Evolutionary conservation across 2,329 filamentous ascomycete species (phyloP), one percentile per base, ranked within the genome.

Genomic region (Eurotiales sp.): DNA sequence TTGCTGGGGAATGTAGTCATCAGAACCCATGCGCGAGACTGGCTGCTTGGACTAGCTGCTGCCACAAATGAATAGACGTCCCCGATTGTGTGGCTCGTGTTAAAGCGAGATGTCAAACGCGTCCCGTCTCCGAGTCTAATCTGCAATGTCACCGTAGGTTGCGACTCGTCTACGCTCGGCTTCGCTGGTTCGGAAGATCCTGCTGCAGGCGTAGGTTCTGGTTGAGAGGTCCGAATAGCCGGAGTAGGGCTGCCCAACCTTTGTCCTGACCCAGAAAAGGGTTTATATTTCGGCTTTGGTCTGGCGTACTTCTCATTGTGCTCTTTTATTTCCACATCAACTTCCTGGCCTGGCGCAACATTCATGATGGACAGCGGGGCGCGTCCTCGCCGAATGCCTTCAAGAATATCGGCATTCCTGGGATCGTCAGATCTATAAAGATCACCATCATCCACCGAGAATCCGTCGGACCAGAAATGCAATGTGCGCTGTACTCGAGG

Each of bases 1-100:
- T 79, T 83, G 52, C 75, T 83, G 0, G 83, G 83, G 63, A 86
- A 85, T 0, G 82, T 85, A 4, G 82, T 85, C 78, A 84, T 83
- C 53, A 86, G 67, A 3, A 78, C 80, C 69, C 80, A 86, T 3
- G 72, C 58, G 29, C 83, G 74, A 55, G 70, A 62, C 48, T 69
- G 68, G 55, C 75, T 78, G 12, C 68, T 65, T 0, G 80, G 64
- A 42, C 75, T 81, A 4, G 81, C 72, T 11, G 75, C 73, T 48
- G 73, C 67, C 41, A 85, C 82, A 59, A 85, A 85, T 37, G 72
- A 67, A 65, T 85, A 85, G 34, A 86, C 79, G 56, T 85, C 80
- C 36, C 82, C 82, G 52, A 86, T 76, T 0, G 82, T 85, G 61
- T 84, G 80, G 1, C 77, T 79, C 0, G 80, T 83, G 65, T 86